Evolutionary conservation across 768 basidiomycete species (phyloP).

Genomic region (Boletellus sp.): DNA sequence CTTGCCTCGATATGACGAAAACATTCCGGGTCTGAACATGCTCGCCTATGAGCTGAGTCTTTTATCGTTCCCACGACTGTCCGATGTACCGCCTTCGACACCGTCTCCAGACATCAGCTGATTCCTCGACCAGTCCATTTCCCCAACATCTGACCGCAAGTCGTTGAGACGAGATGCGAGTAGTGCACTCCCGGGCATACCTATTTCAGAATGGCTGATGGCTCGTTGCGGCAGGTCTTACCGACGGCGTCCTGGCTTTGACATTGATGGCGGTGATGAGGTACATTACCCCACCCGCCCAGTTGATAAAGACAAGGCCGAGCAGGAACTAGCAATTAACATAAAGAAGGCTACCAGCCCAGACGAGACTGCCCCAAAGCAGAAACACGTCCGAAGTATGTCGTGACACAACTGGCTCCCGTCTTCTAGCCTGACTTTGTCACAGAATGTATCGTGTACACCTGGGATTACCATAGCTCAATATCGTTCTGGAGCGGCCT

Average conservation of each 20-base stretch:
- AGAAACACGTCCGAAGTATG: constrained; percentile 98
- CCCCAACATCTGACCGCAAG: constrained; percentile 1
- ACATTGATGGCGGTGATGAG: constrained; percentile 67
- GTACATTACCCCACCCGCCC: constrained; percentile 95
- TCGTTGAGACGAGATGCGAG: constrained; percentile 23
- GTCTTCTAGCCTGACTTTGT: constrained; percentile 11
- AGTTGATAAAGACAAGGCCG: constrained; percentile 98
- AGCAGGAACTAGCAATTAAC: constrained; percentile 87
- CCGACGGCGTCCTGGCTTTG: constrained; percentile 45
- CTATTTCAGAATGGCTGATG: constrained; percentile 7
- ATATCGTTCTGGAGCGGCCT: constrained; percentile 98
- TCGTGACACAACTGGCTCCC: constrained; percentile 18
- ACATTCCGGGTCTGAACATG: constrained; percentile 10
- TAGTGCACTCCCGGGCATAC: constrained; percentile 5
- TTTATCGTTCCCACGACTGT: constrained; percentile 20
- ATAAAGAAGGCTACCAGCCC: constrained; percentile 98
- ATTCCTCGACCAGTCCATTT: constrained; percentile 1
- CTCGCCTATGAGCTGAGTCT: neutral
- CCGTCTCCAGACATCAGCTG: neutral
- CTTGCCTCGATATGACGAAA: constrained; percentile 14
- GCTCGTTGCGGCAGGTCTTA: constrained; percentile 27
- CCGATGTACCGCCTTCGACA: constrained; percentile 6
- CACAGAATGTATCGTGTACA: constrained; percentile 95
- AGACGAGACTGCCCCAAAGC: constrained; percentile 96
- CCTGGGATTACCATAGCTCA: constrained; percentile 98